Evolutionary conservation across 2,329 filamentous ascomycete genomes (phyloP), one percentile per base, ranked within the genome.

Genomic region (Tolypocladium guangdongense): DNA sequence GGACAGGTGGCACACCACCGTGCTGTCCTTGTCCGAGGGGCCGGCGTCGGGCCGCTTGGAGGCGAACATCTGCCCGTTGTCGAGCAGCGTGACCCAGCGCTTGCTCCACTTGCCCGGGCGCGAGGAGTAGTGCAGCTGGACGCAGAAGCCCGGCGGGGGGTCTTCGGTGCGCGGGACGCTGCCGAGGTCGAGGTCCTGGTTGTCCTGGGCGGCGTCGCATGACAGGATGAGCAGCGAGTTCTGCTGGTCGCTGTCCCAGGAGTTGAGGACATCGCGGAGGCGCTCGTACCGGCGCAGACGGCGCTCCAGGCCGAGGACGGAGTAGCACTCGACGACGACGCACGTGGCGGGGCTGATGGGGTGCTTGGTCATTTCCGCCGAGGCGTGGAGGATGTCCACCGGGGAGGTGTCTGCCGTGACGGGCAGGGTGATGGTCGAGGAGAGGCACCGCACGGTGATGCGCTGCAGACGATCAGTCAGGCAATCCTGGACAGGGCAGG

Each of bases 41-140:
- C 76, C 78, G 14, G 82, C 75, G n/a, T 78, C 73, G 1, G 74
- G 64, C 60, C 87, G 90, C 70, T 93, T 96, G 41, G 87, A 80
- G 30, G 84, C 75, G 47, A 77, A 71, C 32, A 85, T 72, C 66
- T 96, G 90, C 0, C 91, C 91, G 53, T 86, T 87, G 10, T 76
- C 74, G 5, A 86, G 77, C 33, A 97, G 71, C 0, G 83, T 90
- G 51, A 96, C 75, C 68, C 80, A 90, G 39, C 88, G 83, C 70
- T 96, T 96, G 60, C 83, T 84, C 93, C 92, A 97, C 66, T 90
- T 93, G 18, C 88, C 87, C 0, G 86, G 84, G 48, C 83, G 84
- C 45, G 90, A 86, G 0, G 88, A 93, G 68, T 95, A 85, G 62
- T 92, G 85, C 58, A 97, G 75, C 54, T 86, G 78, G 53, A 91